Conservation (phyloP, 768 basidiomycete genomes). For the Termitomyces sp. region DNA sequence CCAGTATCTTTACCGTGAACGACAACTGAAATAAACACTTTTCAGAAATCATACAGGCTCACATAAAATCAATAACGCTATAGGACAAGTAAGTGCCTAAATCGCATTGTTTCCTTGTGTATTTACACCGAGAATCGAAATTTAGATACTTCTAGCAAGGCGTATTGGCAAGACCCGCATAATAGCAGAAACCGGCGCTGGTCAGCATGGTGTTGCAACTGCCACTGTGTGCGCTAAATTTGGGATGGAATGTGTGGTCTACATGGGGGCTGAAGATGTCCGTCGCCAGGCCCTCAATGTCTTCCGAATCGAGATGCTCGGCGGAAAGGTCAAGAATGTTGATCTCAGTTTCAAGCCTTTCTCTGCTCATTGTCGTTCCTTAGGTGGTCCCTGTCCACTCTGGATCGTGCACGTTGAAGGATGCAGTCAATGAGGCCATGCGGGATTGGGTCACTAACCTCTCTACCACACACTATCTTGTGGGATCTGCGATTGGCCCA, state of each 20-base stretch:
- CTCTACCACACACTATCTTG: constrained; percentile 90
- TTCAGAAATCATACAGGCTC: constrained; percentile 94
- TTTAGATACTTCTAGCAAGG: constrained; percentile 86
- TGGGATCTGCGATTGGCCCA: constrained; percentile 96
- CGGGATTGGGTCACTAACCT: constrained; percentile 99
- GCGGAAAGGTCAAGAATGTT: constrained; percentile 63
- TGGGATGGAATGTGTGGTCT: constrained; percentile 91
- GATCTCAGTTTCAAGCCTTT: neutral
- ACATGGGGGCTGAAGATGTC: constrained; percentile 98
- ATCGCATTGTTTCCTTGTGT: neutral
- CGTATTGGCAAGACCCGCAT: constrained; percentile 95
- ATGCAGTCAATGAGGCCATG: constrained; percentile 97
- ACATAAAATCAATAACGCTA: constrained; percentile 99
- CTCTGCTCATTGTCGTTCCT: neutral
- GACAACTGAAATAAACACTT: constrained; percentile 5
- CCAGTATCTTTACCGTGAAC: neutral
- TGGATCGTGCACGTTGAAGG: constrained; percentile 93
- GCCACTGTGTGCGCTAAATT: constrained; percentile 98
- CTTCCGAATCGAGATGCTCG: constrained; percentile 97
- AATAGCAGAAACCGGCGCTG: constrained; percentile 98
- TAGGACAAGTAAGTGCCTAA: constrained; percentile 69
- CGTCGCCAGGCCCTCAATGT: constrained; percentile 95
- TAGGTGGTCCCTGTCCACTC: constrained; percentile 93
- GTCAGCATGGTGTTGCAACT: constrained; percentile 98
- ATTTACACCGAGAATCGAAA: neutral